These are phyloP conservation scores for Trichoderma sp. DNA, from an alignment of 2,329 filamentous ascomycete species.

Conservation along the genomic window DNA sequence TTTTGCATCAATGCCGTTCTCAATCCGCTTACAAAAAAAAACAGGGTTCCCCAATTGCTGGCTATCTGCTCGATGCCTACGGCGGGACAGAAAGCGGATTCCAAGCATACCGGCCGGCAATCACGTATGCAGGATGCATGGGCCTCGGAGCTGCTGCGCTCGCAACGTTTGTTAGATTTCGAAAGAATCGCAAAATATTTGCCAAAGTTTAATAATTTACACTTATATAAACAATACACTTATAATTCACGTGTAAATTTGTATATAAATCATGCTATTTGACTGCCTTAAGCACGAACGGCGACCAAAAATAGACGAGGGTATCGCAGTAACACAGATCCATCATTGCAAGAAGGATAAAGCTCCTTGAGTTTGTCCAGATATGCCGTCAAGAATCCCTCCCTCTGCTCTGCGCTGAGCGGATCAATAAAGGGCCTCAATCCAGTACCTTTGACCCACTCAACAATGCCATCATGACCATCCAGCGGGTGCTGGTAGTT, in stretches of 20 bases:
- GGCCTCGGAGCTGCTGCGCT: slow-evolving; percentile 50
- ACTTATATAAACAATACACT: neutral
- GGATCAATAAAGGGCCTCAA: slow-evolving; percentile 58
- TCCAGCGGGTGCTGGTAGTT: slow-evolving; percentile 57
- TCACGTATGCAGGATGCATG: slow-evolving; percentile 61
- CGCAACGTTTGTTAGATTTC: slow-evolving; percentile 48
- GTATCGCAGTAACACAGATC: slow-evolving; percentile 58
- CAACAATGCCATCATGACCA: slow-evolving; percentile 55
- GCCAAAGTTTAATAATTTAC: slow-evolving; percentile 33
- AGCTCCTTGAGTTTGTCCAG: slow-evolving; percentile 45
- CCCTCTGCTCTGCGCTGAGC: slow-evolving; percentile 46
- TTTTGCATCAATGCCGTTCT: neutral
- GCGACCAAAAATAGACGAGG: slow-evolving; percentile 61
- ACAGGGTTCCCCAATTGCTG: slow-evolving; percentile 60
- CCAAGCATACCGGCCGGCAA: slow-evolving; percentile 59
- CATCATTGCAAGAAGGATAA: slow-evolving; percentile 54
- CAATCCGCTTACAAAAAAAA: neutral
- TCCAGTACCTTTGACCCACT: slow-evolving; percentile 64
- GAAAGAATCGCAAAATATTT: slow-evolving; percentile 43
- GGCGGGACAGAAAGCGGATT: slow-evolving; percentile 53
- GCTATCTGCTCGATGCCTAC: slow-evolving; percentile 58
- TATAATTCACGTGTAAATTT: neutral
- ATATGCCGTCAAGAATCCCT: slow-evolving; percentile 53
- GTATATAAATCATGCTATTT: neutral
- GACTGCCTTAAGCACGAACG: slow-evolving; percentile 21